A percentile compares a stretch with the other conserved stretches of the same genome.
Conservation (phyloP, 768 basidiomycete species). For the Suillus paluster region DNA sequence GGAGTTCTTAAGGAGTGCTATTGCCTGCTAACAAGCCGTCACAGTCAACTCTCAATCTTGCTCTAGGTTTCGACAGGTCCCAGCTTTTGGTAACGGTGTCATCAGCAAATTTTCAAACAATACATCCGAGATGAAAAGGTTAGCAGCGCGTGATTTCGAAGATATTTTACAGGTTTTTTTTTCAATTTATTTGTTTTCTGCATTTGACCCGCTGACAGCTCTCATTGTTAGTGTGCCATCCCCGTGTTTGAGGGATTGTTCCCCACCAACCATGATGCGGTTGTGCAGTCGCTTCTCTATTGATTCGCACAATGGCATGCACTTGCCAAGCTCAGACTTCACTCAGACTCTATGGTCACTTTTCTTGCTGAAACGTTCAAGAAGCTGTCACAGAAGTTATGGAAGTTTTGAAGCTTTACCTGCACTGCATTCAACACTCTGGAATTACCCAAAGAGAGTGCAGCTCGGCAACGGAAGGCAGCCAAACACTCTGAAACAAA, state of each 20-base stretch:
- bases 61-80: constrained; percentile 20
- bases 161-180: constrained; percentile 44
- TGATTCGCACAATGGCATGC: constrained; percentile 14
- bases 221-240: constrained; percentile 27
- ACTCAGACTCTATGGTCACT: constrained; percentile 24
- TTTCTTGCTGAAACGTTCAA: constrained; percentile 30
- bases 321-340: constrained; percentile 37
- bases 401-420: constrained; percentile 24
- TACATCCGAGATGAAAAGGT: constrained; percentile 39
- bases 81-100: constrained; percentile 28
- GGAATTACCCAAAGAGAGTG: constrained; percentile 35
- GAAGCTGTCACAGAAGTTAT: constrained; percentile 12
- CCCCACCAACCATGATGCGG: constrained; percentile 10
- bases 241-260: constrained; percentile 37
- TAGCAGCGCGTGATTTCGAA: constrained; percentile 45
- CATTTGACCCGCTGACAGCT: too few species aligned
- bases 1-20: not conserved
- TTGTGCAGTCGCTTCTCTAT: too few species aligned
- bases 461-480: constrained; percentile 20
- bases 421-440: constrained; percentile 31
- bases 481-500: constrained; percentile 6
- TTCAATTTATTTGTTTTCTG: too few species aligned
- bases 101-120: constrained; percentile 43
- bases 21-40: not conserved
- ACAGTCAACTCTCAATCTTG: not conserved